Evolutionary conservation across 352 stramenopile genomes (phyloP).

Genomic region (Phytopythium kandeliae): DNA sequence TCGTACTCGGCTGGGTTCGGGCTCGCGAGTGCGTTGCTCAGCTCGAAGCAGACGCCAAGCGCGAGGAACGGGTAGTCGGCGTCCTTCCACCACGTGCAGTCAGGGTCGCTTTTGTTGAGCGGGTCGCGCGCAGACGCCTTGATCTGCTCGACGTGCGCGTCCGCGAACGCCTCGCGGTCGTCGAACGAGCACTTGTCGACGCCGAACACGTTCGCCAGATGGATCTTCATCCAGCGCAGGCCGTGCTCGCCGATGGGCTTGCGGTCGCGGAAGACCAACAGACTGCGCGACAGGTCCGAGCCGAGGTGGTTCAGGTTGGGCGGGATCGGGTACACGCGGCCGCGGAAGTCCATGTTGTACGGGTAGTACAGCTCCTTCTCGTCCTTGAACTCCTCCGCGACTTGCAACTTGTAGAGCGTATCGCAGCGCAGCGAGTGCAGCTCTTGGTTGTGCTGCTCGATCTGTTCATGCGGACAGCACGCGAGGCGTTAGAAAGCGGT

Average conservation of each 20-base stretch:
- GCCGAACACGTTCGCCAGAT: slow-evolving; percentile 89
- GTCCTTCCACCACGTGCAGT: slow-evolving; percentile 92
- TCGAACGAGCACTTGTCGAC: slow-evolving; percentile 96
- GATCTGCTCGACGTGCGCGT: slow-evolving; percentile 95
- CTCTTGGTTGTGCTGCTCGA: slow-evolving; percentile 82
- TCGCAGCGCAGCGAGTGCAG: slow-evolving; percentile 95
- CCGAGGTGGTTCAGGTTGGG: slow-evolving; percentile 99
- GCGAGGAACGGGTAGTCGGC: slow-evolving; percentile 98
- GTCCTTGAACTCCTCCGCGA: slow-evolving; percentile 95
- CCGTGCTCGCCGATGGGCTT: slow-evolving; percentile 94
- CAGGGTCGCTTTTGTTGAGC: slow-evolving; percentile 60
- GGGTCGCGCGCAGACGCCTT: slow-evolving; percentile 86
- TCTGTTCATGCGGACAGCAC: no score
- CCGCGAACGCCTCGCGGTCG: slow-evolving; percentile 92
- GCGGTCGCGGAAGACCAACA: slow-evolving; percentile 94
- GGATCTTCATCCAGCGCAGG: slow-evolving; percentile 98
- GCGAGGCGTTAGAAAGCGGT: slow-evolving; percentile 4
- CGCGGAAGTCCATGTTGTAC: slow-evolving; percentile 99
- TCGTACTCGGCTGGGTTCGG: slow-evolving; percentile 92
- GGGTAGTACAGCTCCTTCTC: slow-evolving; percentile 98
- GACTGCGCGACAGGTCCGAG: slow-evolving; percentile 96
- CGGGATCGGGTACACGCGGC: slow-evolving; percentile 97
- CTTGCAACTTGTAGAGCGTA: slow-evolving; percentile 93
- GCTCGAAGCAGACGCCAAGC: slow-evolving; percentile 96
- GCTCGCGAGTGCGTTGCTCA: slow-evolving; percentile 91